These are phyloP conservation scores for Beta macrorhiza DNA, from an alignment of 179 eudicot species.

Conservation along the genomic window DNA sequence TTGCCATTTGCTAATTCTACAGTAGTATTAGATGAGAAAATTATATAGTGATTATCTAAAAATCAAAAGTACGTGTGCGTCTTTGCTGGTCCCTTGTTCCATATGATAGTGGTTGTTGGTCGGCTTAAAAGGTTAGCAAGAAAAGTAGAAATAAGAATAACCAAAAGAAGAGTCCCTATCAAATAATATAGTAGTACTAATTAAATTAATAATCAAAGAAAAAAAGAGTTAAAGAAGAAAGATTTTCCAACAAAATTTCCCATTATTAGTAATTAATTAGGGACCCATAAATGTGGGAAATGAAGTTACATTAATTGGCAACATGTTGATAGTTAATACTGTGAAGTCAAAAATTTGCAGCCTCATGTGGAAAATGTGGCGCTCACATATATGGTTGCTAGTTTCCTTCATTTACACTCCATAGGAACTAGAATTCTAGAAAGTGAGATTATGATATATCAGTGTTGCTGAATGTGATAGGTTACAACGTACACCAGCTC, in stretches of 20 bases:
- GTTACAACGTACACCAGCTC: too few relatives aligned
- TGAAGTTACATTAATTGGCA: not conserved
- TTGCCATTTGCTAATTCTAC: conserved; percentile 2
- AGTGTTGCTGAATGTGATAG: too few relatives aligned
- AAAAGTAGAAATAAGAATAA: conserved; percentile 12
- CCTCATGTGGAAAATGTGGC: conserved; percentile 30
- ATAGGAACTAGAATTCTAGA: too few relatives aligned
- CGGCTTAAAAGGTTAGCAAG: conserved; percentile 16
- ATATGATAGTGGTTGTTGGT: conserved; percentile 31
- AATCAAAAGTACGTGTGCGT: conserved; percentile 9
- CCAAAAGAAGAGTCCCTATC: not conserved
- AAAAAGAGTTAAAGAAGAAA: not conserved
- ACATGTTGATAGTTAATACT: not conserved
- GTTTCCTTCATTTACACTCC: conserved; percentile 2
- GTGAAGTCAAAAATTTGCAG: conserved; percentile 18
- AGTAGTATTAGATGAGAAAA: not conserved
- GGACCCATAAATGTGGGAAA: not conserved
- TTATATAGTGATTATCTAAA: conserved; percentile 9
- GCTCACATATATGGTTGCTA: not conserved
- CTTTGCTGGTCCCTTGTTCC: conserved; percentile 23
- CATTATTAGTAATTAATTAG: not conserved
- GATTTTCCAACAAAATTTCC: conserved; percentile 13
- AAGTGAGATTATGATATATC: not conserved
- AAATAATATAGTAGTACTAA: not conserved
- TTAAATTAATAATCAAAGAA: not conserved